Evolutionary conservation across 75 land plant genomes (phyloP).

Genomic region (Picea sitchensis): DNA sequence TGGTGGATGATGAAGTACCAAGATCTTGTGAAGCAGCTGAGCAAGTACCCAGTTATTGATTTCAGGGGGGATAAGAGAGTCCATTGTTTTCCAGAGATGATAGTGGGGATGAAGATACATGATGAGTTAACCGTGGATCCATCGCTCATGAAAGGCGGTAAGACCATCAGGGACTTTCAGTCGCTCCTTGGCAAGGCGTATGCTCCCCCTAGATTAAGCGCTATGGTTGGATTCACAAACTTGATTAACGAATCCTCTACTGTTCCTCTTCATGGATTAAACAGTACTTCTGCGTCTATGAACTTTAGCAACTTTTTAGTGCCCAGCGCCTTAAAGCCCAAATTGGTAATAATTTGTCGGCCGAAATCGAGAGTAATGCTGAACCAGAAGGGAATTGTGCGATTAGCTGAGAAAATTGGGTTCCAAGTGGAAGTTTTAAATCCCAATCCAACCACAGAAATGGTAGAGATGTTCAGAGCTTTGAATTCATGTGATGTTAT

Average conservation of each 20-base stretch:
- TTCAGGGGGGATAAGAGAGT: conserved; percentile 19
- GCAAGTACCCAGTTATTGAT: conserved; percentile 24
- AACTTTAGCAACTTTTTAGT: background rate
- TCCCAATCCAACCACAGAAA: conserved; percentile 15
- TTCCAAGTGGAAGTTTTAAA: conserved; percentile 22
- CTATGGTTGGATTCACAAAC: background rate
- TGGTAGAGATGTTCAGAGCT: conserved; percentile 12
- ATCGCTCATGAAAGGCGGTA: conserved; percentile 7
- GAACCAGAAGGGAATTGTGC: conserved; percentile 22
- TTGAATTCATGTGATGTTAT: conserved; percentile 12
- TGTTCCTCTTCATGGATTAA: too few relatives aligned
- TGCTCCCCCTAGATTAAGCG: background rate
- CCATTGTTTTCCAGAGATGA: conserved; percentile 45
- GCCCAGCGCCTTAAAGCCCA: conserved; percentile 2
- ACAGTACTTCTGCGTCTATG: too few relatives aligned
- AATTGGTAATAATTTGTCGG: conserved; percentile 25
- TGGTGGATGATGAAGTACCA: conserved; percentile 47
- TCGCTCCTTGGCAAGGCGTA: conserved; percentile 16
- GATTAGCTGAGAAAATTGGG: conserved; percentile 18
- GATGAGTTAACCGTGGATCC: conserved; percentile 33
- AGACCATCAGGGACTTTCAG: conserved; percentile 23
- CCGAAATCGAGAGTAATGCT: conserved; percentile 22
- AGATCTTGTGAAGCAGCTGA: conserved; percentile 24
- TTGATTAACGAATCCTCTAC: too few relatives aligned
- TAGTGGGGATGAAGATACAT: conserved; percentile 38